Evolutionary conservation across 202 grass and related monocot genomes (phyloP).

Genomic region (Schoenoplectus tabernaemontani): DNA sequence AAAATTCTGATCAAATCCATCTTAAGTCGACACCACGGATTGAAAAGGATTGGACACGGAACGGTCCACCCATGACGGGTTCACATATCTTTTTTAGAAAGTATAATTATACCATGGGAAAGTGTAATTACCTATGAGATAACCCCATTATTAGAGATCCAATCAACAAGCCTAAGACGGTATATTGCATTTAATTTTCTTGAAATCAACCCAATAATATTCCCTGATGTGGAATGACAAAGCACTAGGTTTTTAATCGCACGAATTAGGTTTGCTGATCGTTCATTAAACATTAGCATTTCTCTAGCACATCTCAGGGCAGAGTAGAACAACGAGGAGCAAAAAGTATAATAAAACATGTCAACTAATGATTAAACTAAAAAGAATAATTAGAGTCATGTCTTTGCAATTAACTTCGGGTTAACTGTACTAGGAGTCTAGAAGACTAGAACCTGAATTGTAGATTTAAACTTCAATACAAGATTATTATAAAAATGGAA

Average conservation of each 20-base stretch:
- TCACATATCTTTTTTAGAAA: no score
- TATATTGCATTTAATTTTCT: constrained; percentile 98
- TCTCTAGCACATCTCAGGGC: constrained; percentile 84
- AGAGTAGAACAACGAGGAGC: constrained; percentile 91
- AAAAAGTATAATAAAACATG: neutral
- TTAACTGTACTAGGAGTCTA: no score
- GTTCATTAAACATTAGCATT: constrained; percentile 66
- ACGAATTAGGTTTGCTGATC: constrained; percentile 58
- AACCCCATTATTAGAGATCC: constrained; percentile 90
- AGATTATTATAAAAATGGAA: no score
- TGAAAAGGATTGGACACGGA: no score
- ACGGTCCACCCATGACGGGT: no score
- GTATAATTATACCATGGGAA: no score
- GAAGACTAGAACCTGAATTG: no score
- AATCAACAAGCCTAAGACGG: constrained; percentile 91
- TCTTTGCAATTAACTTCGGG: neutral
- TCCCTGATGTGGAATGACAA: constrained; percentile 96
- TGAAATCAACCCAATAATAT: constrained; percentile 95
- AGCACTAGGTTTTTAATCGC: constrained; percentile 83
- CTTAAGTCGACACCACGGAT: no score
- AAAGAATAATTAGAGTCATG: neutral
- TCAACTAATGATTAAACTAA: constrained; percentile 7
- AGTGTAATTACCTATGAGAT: constrained; percentile 45
- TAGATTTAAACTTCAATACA: no score
- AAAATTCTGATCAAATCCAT: no score